Conservation (phyloP, 1,284 basidiomycete species). For the Pulchroboletus neoregius region DNA sequence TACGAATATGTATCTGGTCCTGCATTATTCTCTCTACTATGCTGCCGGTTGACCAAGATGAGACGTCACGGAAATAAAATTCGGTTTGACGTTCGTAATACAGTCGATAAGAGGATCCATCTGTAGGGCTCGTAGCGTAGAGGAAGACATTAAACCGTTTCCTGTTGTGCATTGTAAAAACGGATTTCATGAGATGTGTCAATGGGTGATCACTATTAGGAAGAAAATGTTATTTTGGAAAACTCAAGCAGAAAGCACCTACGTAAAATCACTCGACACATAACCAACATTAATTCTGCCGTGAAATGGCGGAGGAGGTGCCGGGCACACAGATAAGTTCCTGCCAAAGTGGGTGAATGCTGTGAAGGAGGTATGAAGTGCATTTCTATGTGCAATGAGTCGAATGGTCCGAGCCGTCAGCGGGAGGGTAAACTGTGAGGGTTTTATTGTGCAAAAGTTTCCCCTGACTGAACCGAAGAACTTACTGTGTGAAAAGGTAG, state of each 20-base stretch:
- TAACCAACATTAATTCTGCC: constrained; percentile 56
- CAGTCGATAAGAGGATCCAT: constrained; percentile 48
- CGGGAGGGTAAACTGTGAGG: constrained; percentile 51
- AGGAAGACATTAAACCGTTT: constrained; percentile 46
- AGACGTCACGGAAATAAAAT: constrained; percentile 49
- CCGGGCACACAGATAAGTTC: constrained; percentile 26
- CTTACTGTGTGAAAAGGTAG: constrained; percentile 57
- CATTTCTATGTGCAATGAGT: constrained; percentile 56
- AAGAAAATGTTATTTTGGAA: background rate
- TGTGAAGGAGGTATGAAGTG: constrained; percentile 50
- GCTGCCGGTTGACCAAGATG: constrained; percentile 41
- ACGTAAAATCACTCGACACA: constrained; percentile 57
- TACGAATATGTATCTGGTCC: constrained; percentile 54
- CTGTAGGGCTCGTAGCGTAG: constrained; percentile 55
- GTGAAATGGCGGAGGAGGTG: constrained; percentile 46
- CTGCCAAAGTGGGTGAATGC: constrained; percentile 39
- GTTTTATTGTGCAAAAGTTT: background rate
- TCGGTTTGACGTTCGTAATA: constrained; percentile 49
- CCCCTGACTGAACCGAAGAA: background rate
- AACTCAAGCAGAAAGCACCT: constrained; percentile 10
- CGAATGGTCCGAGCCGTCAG: constrained; percentile 48
- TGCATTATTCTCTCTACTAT: constrained; percentile 44
- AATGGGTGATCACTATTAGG: constrained; percentile 52
- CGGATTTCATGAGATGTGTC: constrained; percentile 60
- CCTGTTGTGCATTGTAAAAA: constrained; percentile 52